phyloP scores from a whole-genome alignment of 1,284 basidiomycete genomes.

The Cryptococcus sp. region DNA sequence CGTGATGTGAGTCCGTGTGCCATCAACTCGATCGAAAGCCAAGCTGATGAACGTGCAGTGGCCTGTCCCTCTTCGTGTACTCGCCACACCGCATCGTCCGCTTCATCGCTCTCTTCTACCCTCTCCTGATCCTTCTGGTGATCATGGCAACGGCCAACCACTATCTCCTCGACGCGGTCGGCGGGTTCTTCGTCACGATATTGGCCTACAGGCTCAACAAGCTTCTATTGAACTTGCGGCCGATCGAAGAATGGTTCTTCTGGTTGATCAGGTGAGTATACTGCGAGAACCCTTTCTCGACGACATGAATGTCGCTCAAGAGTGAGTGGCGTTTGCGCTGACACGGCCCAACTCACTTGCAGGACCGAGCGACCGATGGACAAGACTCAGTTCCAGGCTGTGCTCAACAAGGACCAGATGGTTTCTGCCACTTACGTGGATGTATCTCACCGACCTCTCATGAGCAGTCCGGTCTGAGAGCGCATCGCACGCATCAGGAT shows the following conservation, averaged over 20 bases:
- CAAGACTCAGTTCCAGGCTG: constrained; percentile 32
- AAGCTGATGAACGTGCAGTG: constrained; percentile 19
- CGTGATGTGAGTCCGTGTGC: constrained; percentile 32
- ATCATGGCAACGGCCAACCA: constrained; percentile 54
- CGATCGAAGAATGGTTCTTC: constrained; percentile 48
- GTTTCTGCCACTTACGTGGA: constrained; percentile 15
- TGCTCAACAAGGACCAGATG: constrained; percentile 15
- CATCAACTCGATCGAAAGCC: no score
- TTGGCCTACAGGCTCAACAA: constrained; percentile 44
- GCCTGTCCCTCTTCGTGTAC: constrained; percentile 42
- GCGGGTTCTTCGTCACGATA: constrained; percentile 47
- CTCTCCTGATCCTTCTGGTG: constrained; percentile 45
- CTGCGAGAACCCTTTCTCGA: background rate
- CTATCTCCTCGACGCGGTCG: constrained; percentile 50
- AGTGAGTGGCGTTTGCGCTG: background rate
- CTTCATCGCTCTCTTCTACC: constrained; percentile 35
- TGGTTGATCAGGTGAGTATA: constrained; percentile 33
- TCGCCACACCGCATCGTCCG: constrained; percentile 37
- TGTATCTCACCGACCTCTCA: constrained; percentile 27
- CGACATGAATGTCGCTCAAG: background rate
- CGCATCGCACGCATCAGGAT: no score
- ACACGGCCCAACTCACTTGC: background rate
- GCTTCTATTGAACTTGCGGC: constrained; percentile 44
- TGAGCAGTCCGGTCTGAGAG: constrained; percentile 1
- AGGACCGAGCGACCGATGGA: constrained; percentile 43